Conservation (phyloP, 331 rosid species). For the Malus hybrid region DNA sequence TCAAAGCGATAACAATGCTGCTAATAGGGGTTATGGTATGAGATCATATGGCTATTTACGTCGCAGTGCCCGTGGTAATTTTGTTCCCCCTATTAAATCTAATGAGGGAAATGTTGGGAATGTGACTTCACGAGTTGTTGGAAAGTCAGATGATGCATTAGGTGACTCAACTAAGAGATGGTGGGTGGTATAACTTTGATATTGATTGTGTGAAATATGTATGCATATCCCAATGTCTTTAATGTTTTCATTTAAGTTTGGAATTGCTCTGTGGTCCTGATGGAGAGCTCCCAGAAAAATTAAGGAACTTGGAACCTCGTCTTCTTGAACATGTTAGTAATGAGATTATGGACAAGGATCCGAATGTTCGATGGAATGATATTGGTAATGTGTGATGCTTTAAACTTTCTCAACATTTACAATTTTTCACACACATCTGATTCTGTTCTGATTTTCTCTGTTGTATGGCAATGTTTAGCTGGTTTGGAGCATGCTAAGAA, state of each 20-base stretch:
- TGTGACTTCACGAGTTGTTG: conserved; percentile 45
- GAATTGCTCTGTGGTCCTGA: conserved; percentile 87
- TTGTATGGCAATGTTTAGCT: conserved; percentile 38
- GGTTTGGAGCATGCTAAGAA: conserved; percentile 84
- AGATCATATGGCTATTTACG: conserved; percentile 78
- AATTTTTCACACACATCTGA: conserved; percentile 3
- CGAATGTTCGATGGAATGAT: conserved; percentile 93
- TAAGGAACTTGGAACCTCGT: conserved; percentile 94
- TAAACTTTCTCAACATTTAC: conserved; percentile 8
- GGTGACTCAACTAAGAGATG: conserved; percentile 84
- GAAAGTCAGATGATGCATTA: conserved; percentile 63
- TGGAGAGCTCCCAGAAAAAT: conserved; percentile 97
- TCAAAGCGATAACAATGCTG: conserved; percentile 48
- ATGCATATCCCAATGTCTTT: conserved; percentile 17
- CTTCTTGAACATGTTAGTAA: conserved; percentile 92
- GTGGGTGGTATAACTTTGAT: conserved; percentile 39
- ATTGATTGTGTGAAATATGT: conserved; percentile 13
- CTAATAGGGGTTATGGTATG: conserved; percentile 47
- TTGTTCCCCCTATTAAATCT: conserved; percentile 84
- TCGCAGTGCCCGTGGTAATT: conserved; percentile 71
- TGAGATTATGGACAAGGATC: conserved; percentile 93
- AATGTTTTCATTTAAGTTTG: conserved; percentile 47
- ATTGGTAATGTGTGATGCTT: conserved; percentile 49
- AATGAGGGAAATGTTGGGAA: conserved; percentile 55
- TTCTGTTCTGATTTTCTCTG: conserved; percentile 10